A percentile compares a stretch with the other conserved stretches of the same genome.
phyloP scores from a whole-genome alignment of 2,329 filamentous ascomycete genomes.

The Fusarium solani-melongenae region DNA sequence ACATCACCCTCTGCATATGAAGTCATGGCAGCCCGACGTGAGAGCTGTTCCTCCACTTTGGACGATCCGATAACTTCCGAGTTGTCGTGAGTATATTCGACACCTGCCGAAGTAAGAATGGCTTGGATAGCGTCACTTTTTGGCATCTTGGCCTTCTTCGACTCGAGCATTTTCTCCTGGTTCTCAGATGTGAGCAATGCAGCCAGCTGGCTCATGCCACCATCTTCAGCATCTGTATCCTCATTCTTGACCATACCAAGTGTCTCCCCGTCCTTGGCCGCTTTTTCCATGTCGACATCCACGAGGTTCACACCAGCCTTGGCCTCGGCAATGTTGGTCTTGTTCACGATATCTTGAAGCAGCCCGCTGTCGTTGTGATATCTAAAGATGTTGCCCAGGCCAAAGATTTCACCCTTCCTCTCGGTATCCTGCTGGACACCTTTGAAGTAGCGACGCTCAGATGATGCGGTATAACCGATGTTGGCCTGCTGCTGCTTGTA shows the following conservation, averaged over 20 bases:
- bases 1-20: conserved; percentile 57
- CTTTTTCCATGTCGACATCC: conserved; percentile 78
- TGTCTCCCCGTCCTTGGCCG: conserved; percentile 63
- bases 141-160: conserved; percentile 51
- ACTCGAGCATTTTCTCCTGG: conserved; percentile 51
- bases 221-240: conserved; percentile 67
- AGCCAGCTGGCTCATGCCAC: conserved; percentile 79
- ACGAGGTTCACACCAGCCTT: conserved; percentile 84
- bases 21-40: conserved; percentile 76
- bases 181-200: conserved; percentile 60
- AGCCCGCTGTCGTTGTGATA: conserved; percentile 84
- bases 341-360: conserved; percentile 95
- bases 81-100: conserved; percentile 97
- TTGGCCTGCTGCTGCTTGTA: conserved; percentile 99
- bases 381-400: conserved; percentile 85
- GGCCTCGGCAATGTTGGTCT: conserved; percentile 96
- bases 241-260: conserved; percentile 58
- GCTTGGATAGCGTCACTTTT: conserved; percentile 84
- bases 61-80: conserved; percentile 93
- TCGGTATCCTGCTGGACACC: conserved; percentile 87
- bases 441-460: conserved; percentile 93
- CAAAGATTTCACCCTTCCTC: conserved; percentile 94
- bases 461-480: conserved; percentile 93
- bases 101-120: conserved; percentile 87
- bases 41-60: conserved; percentile 89